Base-by-base conservation (phyloP, 2,329 filamentous ascomycete species). In the Trichoderma semiorbis region DNA sequence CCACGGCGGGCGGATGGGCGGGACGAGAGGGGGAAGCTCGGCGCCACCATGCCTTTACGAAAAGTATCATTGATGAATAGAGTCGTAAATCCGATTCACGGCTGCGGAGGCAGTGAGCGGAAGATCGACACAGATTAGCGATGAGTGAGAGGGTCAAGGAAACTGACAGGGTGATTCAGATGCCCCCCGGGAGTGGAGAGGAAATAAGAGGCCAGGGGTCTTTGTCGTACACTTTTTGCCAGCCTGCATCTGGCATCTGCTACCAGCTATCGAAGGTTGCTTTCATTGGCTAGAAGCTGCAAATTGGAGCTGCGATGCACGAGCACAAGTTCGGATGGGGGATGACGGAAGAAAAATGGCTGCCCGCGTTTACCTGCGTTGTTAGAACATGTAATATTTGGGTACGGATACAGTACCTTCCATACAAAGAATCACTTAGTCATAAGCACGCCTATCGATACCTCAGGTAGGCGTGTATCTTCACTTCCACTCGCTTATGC, bases 91-190 rank as follows among this genome's bases (percentile, higher is more conserved):
- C 28, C 64, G 32, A 39, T 39, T 36, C 32, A 36, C 63, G 32
- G 30, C 63, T 55, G 47, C 63, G 24, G 53, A 34, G 16, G 34
- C 26, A 30, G 34, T 30, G 18, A 60, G 57, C 57, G 53, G 34
- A 24, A 69, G 66, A 69, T 69, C 66, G n/a, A 61, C 66, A 34
- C 66, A 26, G 66, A 69, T 61, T 61, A 61, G 66, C 66, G 36
- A 69, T 26, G 53, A 24, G 65, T 8, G 36, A 16, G 39, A 64
- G 39, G 61, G 32, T 12, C 12, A 26, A 50, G 34, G 21, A 26
- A 61, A 50, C 26, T 50, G 55, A 60, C 55, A 61, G 66, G 66
- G 66, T 34, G 18, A 43, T 18, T 36, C 34, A 36, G 61, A 47
- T 43, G 26, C 24, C 39, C 39, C 61, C 28, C 24, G 16, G 10